Conservation (phyloP, 2,329 filamentous ascomycete species). For the Apiospora hydei region DNA sequence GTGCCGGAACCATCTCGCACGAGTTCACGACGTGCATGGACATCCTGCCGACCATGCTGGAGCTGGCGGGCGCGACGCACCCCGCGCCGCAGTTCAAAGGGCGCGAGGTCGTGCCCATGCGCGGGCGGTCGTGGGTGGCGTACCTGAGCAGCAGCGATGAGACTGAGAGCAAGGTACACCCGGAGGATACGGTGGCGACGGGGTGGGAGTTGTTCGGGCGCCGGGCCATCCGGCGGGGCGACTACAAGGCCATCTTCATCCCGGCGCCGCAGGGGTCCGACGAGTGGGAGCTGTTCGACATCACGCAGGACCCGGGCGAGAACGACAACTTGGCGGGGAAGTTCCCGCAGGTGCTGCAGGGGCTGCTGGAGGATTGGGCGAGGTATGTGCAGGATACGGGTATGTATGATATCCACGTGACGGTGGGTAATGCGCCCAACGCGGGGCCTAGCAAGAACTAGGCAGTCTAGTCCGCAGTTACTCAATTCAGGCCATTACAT, state of each 20-base stretch:
- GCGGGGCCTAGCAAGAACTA: background rate
- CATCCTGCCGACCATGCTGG: conserved; percentile 55
- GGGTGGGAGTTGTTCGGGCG: conserved; percentile 34
- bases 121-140: conserved; percentile 45
- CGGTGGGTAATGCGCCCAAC: background rate
- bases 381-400: conserved; percentile 34
- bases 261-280: conserved; percentile 30
- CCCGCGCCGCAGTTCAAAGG: conserved; percentile 56
- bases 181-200: conserved; percentile 26
- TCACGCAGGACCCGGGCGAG: conserved; percentile 30
- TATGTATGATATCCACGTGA: background rate
- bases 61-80: conserved; percentile 57
- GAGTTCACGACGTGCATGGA: conserved; percentile 62
- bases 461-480: background rate
- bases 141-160: too few species aligned
- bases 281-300: conserved; percentile 32
- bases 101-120: conserved; percentile 43
- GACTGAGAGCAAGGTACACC: conserved; percentile 30
- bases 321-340: conserved; percentile 26
- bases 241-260: conserved; percentile 31
- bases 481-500: too few species aligned
- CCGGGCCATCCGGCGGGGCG: conserved; percentile 28
- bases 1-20: conserved; percentile 51
- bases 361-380: conserved; percentile 28
- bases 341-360: conserved; percentile 20